Conservation (phyloP, 2,329 filamentous ascomycete genomes). For the Botrytis byssoidea region DNA sequence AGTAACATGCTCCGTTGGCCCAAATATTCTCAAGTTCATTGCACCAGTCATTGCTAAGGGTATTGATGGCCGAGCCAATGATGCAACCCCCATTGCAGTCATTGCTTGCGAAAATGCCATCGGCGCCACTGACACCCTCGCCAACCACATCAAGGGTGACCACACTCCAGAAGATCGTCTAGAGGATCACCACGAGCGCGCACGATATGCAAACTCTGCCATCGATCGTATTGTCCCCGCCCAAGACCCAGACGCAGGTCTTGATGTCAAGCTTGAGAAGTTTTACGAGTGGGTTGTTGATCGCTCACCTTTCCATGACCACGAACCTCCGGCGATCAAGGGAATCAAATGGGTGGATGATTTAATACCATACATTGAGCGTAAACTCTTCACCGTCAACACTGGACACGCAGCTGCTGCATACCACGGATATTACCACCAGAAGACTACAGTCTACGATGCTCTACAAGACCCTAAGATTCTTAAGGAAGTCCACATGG, state of each 20-base stretch:
- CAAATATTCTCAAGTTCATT: conserved; percentile 94
- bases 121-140: conserved; percentile 85
- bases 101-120: conserved; percentile 99
- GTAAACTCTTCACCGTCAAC: conserved; percentile 99
- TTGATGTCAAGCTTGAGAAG: conserved; percentile 94
- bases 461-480: conserved; percentile 80
- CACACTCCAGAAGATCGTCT: conserved; percentile 70
- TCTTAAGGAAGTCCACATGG: conserved; percentile 72
- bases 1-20: conserved; percentile 95
- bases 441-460: conserved; percentile 87
- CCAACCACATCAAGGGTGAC: conserved; percentile 72
- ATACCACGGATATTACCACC: conserved; percentile 87
- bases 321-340: conserved; percentile 70
- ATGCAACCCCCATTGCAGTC: conserved; percentile 71
- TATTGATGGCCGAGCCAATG: conserved; percentile 70
- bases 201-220: conserved; percentile 93
- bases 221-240: conserved; percentile 98
- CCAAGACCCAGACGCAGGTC: conserved; percentile 73
- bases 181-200: conserved; percentile 67
- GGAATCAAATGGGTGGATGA: conserved; percentile 93
- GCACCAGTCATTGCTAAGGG: conserved; percentile 94
- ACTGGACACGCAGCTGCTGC: conserved; percentile 94
- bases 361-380: conserved; percentile 94
- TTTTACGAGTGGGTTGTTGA: conserved; percentile 99
- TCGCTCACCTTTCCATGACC: conserved; percentile 73